phyloP scores from a whole-genome alignment of 1,284 basidiomycete species.

The Paramarasmius palmivorus region DNA sequence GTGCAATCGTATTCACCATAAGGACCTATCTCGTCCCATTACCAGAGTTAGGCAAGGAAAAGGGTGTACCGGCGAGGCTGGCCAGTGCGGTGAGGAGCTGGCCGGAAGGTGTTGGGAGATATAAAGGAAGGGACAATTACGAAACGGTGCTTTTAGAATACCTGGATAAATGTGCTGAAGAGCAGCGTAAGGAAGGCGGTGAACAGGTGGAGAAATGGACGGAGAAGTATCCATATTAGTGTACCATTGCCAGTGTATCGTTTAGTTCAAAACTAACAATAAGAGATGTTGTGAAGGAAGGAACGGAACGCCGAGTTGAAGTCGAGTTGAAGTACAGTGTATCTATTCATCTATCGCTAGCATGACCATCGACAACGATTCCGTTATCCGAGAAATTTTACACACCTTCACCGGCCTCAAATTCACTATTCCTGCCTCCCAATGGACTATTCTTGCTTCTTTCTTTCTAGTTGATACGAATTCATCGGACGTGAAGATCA shows the following conservation, averaged over 20 bases:
- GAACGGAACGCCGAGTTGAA: too few species aligned
- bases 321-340: too few species aligned
- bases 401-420: slow-evolving; percentile 42
- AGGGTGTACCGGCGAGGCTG: slow-evolving; percentile 65
- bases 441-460: slow-evolving; percentile 64
- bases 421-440: slow-evolving; percentile 47
- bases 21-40: slow-evolving; percentile 71
- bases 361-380: slow-evolving; percentile 4
- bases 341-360: too few species aligned
- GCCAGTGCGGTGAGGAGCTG: slow-evolving; percentile 70
- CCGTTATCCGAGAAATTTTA: slow-evolving; percentile 34
- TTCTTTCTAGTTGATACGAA: slow-evolving; percentile 44
- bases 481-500: slow-evolving; percentile 40
- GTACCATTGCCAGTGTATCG: too few species aligned
- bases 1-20: slow-evolving; percentile 78
- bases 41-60: slow-evolving; percentile 56
- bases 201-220: slow-evolving; percentile 5
- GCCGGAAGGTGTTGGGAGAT: slow-evolving; percentile 63
- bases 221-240: too few species aligned
- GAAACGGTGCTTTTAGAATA: slow-evolving; percentile 45
- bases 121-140: slow-evolving; percentile 60
- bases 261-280: too few species aligned
- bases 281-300: too few species aligned
- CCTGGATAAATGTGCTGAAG: slow-evolving; percentile 46
- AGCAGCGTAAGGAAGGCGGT: slow-evolving; percentile 14